Evolutionary conservation across 2,329 filamentous ascomycete genomes (phyloP).

Genomic region (Pyrenophora graminea): DNA sequence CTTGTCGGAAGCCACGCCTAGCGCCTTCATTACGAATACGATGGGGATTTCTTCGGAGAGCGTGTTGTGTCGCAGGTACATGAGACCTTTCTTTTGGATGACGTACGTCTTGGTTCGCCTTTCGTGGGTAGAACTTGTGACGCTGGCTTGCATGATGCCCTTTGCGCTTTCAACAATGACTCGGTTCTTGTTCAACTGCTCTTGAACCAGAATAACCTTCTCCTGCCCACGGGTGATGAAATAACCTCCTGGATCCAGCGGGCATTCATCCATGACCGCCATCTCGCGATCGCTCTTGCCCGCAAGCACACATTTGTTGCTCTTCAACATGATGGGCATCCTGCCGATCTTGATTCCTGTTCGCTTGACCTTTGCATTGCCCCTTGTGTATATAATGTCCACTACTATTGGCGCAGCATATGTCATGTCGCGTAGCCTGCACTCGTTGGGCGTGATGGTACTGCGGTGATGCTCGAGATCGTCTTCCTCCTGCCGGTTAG

Average conservation of each 20-base stretch:
- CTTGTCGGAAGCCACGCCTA: slow-evolving; percentile 91
- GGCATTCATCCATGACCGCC: slow-evolving; percentile 92
- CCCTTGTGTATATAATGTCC: slow-evolving; percentile 87
- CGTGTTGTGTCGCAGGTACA: slow-evolving; percentile 90
- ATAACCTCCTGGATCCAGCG: slow-evolving; percentile 93
- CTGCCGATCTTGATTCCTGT: slow-evolving; percentile 79
- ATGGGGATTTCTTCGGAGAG: slow-evolving; percentile 93
- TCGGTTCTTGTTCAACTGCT: slow-evolving; percentile 98
- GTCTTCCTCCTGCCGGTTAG: slow-evolving; percentile 77
- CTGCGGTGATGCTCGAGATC: slow-evolving; percentile 58
- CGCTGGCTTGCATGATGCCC: slow-evolving; percentile 89
- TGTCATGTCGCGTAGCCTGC: slow-evolving; percentile 94
- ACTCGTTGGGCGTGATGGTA: slow-evolving; percentile 88
- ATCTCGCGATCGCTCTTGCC: slow-evolving; percentile 85
- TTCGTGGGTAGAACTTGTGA: slow-evolving; percentile 91
- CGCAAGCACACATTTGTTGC: slow-evolving; percentile 85
- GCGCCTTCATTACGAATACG: slow-evolving; percentile 87
- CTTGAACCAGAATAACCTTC: slow-evolving; percentile 97
- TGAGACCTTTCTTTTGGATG: slow-evolving; percentile 87
- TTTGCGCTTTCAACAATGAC: slow-evolving; percentile 98
- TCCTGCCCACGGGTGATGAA: slow-evolving; percentile 98
- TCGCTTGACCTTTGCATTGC: slow-evolving; percentile 73
- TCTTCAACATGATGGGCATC: slow-evolving; percentile 96
- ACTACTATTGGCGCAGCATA: slow-evolving; percentile 94
- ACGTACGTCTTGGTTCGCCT: slow-evolving; percentile 98